Conservation (phyloP, 2,329 filamentous ascomycete species). For the Penicillium polonicum region DNA sequence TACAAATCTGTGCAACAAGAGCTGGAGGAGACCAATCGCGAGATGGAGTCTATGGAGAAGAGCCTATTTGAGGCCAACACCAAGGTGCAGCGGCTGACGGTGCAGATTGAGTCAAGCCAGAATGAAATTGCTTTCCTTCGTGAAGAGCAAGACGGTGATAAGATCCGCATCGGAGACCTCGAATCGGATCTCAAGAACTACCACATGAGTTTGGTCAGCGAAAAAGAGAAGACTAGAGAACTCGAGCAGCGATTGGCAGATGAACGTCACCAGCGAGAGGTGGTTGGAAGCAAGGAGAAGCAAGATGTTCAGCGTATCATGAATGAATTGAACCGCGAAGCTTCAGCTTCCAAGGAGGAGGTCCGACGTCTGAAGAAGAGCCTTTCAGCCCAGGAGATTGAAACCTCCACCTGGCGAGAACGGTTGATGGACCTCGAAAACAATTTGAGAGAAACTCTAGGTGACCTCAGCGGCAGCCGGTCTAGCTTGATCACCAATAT, state of each 20-base stretch:
- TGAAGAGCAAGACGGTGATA: slow-evolving; percentile 95
- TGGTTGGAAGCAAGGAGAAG: slow-evolving; percentile 84
- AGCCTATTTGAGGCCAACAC: slow-evolving; percentile 80
- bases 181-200: slow-evolving; percentile 77
- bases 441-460: slow-evolving; percentile 80
- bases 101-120: slow-evolving; percentile 90
- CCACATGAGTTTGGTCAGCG: slow-evolving; percentile 78
- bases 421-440: slow-evolving; percentile 85
- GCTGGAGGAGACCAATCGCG: slow-evolving; percentile 76
- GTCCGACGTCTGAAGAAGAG: slow-evolving; percentile 76
- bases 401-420: slow-evolving; percentile 88
- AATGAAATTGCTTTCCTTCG: slow-evolving; percentile 91
- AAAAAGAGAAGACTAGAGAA: slow-evolving; percentile 72
- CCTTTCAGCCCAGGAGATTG: slow-evolving; percentile 78
- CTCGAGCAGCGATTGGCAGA: slow-evolving; percentile 72
- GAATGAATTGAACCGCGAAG: slow-evolving; percentile 86
- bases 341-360: slow-evolving; percentile 80
- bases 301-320: slow-evolving; percentile 92
- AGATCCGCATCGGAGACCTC: slow-evolving; percentile 94
- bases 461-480: slow-evolving; percentile 81
- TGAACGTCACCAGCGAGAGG: slow-evolving; percentile 82
- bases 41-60: slow-evolving; percentile 81
- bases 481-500: slow-evolving; percentile 84
- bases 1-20: slow-evolving; percentile 83
- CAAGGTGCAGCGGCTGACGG: slow-evolving; percentile 81